Conservation (phyloP, 345 rosid species). For the Theobroma cacao region DNA sequence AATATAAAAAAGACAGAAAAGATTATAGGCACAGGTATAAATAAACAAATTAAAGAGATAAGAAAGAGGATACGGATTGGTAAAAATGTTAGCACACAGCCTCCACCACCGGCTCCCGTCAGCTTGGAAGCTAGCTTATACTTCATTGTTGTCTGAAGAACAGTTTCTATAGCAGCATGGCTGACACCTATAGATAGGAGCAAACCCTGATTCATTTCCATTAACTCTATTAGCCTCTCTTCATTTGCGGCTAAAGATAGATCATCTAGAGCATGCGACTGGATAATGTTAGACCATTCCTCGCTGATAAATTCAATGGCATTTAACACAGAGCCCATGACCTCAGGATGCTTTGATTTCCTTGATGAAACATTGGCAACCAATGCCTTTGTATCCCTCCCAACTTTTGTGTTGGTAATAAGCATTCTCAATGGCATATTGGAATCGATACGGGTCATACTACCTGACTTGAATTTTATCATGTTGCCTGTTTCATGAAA, state of each 20-base stretch:
- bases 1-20: background rate
- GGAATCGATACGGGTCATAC: constrained; percentile 54
- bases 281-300: constrained; percentile 57
- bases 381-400: constrained; percentile 85
- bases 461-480: constrained; percentile 82
- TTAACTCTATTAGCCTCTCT: constrained; percentile 70
- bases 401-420: constrained; percentile 85
- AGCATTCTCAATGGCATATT: constrained; percentile 74
- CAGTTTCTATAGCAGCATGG: constrained; percentile 77
- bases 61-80: constrained; percentile 72
- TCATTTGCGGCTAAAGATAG: constrained; percentile 52
- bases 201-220: constrained; percentile 93
- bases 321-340: constrained; percentile 66
- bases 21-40: background rate
- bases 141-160: constrained; percentile 66
- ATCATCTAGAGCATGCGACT: constrained; percentile 48
- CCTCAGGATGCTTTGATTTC: constrained; percentile 59
- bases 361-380: constrained; percentile 91
- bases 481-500: constrained; percentile 59
- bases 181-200: constrained; percentile 93
- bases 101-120: constrained; percentile 98
- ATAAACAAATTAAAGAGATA: background rate
- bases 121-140: constrained; percentile 83
- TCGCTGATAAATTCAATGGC: constrained; percentile 83
- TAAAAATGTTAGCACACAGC: constrained; percentile 81